phyloP scores from a whole-genome alignment of 768 basidiomycete species.

The Tylopilus rubrobrunneus region DNA sequence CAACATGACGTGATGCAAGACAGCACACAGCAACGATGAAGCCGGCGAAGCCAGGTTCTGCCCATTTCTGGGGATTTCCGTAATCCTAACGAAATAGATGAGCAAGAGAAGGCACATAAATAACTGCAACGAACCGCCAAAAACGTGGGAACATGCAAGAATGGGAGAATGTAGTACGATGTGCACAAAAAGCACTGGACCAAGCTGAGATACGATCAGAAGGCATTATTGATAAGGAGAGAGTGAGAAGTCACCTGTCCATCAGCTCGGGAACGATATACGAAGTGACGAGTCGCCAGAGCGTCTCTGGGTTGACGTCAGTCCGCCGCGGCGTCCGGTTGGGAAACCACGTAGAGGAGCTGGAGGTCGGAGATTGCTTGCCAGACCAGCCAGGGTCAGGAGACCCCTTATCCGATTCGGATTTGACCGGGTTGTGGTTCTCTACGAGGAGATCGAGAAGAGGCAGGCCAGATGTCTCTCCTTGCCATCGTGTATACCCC shows the following conservation, averaged over 20 bases:
- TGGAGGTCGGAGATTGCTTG: constrained; percentile 33
- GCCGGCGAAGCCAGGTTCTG: constrained; percentile 89
- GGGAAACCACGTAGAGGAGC: constrained; percentile 69
- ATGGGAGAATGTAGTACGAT: constrained; percentile 89
- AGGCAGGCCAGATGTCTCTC: constrained; percentile 89
- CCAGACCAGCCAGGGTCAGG: constrained; percentile 28
- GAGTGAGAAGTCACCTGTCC: constrained; percentile 65
- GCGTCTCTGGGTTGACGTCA: constrained; percentile 80
- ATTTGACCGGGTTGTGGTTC: constrained; percentile 46
- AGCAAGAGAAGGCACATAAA: constrained; percentile 11
- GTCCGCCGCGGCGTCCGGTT: constrained; percentile 70
- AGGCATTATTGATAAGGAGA: constrained; percentile 5
- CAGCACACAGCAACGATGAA: constrained; percentile 94
- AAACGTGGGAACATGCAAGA: constrained; percentile 89
- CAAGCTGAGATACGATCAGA: constrained; percentile 41
- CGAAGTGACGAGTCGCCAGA: constrained; percentile 86
- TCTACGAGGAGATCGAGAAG: constrained; percentile 82
- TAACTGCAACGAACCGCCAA: constrained; percentile 50
- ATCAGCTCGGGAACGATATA: constrained; percentile 86
- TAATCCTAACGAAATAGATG: constrained; percentile 60
- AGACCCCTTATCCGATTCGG: constrained; percentile 28
- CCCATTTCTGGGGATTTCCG: constrained; percentile 92
- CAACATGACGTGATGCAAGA: constrained; percentile 86
- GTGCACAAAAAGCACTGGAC: constrained; percentile 87
- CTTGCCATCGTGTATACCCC: constrained; percentile 86